Evolutionary conservation across 371 early-diverging fungal species (phyloP), one percentile per base, ranked within the genome.

Genomic region (Lichtheimia hyalospora): DNA sequence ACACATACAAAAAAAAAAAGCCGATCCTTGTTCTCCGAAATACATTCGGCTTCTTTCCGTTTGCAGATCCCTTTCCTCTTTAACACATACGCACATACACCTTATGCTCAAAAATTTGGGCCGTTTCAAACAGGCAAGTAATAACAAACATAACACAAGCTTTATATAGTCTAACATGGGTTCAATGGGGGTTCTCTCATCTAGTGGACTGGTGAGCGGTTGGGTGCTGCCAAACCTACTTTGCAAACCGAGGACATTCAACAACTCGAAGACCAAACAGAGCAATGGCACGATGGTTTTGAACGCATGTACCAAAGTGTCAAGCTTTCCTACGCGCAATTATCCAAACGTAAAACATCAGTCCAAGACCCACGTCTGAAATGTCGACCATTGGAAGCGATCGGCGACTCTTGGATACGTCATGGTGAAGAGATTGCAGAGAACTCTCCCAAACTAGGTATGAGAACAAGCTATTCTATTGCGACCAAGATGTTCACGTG

Each of bases 31-130:
- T 34, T 34, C 34, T 34, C 34, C 34, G 34, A 4, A 8, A 10
- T 34, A 34, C 10, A 34, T 6, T 34, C 34, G 34, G 46, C 21
- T n/a, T 46, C 18, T 46, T n/a, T 46, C 18, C 21, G 46, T 46
- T 46, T 46, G 46, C 46, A 46, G 46, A 46, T 46, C 46, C 46
- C 46, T 52, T 63, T 64, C 41, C 15, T 34, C 44, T 41, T 52
- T 58, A 41, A 49, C 52, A 52, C 23, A 25, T 61, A 42, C 49
- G 24, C 18, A 25, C n/a, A 39, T 12, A 24, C 18, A 13, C 27
- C 21, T 24, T 46, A 81, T 81, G 82, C 79, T 77, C 55, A 89
- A 89, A 63, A 89, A 87, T 65, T 74, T 87, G 52, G 85, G 84
- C n/a, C 85, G 87, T 63, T 66, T 87, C 48, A 86, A 84, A 58